phyloP scores from a whole-genome alignment of 768 basidiomycete genomes.

The Clathrus columnatus region DNA sequence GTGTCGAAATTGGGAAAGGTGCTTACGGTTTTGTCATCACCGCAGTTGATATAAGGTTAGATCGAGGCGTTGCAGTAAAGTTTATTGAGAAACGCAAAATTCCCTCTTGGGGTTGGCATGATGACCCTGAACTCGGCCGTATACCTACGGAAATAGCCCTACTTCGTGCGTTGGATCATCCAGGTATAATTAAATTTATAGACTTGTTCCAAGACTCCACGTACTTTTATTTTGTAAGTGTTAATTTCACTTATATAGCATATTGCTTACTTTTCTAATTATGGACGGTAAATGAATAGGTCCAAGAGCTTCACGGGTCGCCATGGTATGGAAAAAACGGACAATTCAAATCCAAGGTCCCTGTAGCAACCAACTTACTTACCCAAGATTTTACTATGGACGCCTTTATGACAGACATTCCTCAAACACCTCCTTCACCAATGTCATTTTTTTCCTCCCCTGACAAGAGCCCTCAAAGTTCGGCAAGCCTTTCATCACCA shows the following conservation, averaged over 20 bases:
- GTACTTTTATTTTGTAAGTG: conserved; percentile 80
- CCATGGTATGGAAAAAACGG: conserved; percentile 59
- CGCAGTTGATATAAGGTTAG: conserved; percentile 51
- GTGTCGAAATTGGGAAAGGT: conserved; percentile 79
- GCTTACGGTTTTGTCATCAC: conserved; percentile 96
- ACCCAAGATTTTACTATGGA: too few relatives aligned
- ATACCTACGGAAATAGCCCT: conserved; percentile 80
- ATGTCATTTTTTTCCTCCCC: conserved; percentile 18
- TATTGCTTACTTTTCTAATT: not conserved
- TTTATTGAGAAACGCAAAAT: conserved; percentile 80
- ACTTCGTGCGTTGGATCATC: conserved; percentile 63
- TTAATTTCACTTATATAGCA: not conserved
- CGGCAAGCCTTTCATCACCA: too few relatives aligned
- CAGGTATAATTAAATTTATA: conserved; percentile 74
- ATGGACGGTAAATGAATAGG: conserved; percentile 33
- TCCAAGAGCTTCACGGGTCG: conserved; percentile 87
- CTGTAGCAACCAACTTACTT: not conserved
- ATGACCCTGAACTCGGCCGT: conserved; percentile 49
- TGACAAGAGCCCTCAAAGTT: too few relatives aligned
- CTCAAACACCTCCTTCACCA: conserved; percentile 12
- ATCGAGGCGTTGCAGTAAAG: conserved; percentile 82
- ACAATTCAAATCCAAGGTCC: conserved; percentile 17
- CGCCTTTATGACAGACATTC: not conserved
- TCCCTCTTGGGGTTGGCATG: conserved; percentile 43
- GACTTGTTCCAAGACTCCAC: conserved; percentile 77